A percentile compares a stretch with the other conserved stretches of the same genome.
Conservation (phyloP, 1,139 yeast species). For the Eremothecium cymbalariae region DNA sequence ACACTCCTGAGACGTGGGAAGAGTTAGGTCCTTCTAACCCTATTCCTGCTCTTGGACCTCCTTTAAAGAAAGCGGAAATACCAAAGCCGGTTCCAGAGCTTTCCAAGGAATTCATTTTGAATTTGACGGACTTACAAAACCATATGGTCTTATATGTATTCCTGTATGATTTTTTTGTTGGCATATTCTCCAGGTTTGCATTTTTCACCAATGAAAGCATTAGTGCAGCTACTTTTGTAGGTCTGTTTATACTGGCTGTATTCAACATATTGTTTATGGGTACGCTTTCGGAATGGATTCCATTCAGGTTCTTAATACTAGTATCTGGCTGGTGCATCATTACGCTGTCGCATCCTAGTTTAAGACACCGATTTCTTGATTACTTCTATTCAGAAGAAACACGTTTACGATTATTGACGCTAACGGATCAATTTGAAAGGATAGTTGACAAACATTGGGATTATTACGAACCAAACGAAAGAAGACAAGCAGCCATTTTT, state of each 20-base stretch:
- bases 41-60: constrained; percentile 48
- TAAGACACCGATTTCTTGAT: constrained; percentile 40
- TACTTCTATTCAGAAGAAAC: constrained; percentile 53
- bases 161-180: constrained; percentile 50
- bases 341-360: constrained; percentile 47
- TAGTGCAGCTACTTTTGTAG: constrained; percentile 47
- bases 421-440: constrained; percentile 41
- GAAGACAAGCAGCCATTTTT: constrained; percentile 50
- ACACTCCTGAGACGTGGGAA: constrained; percentile 29
- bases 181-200: constrained; percentile 48
- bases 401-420: constrained; percentile 41
- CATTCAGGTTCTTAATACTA: constrained; percentile 38
- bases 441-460: constrained; percentile 33
- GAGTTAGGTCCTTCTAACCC: constrained; percentile 39
- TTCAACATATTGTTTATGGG: constrained; percentile 33
- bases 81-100: constrained; percentile 77
- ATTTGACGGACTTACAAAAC: constrained; percentile 78
- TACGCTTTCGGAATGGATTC: constrained; percentile 27
- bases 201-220: constrained; percentile 59
- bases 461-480: constrained; percentile 31
- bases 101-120: constrained; percentile 68
- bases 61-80: constrained; percentile 39
- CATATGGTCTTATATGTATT: constrained; percentile 62
- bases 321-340: constrained; percentile 44
- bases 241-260: constrained; percentile 31